phyloP scores from a whole-genome alignment of 805 yeast species.

The Candida sakaeoensis region DNA sequence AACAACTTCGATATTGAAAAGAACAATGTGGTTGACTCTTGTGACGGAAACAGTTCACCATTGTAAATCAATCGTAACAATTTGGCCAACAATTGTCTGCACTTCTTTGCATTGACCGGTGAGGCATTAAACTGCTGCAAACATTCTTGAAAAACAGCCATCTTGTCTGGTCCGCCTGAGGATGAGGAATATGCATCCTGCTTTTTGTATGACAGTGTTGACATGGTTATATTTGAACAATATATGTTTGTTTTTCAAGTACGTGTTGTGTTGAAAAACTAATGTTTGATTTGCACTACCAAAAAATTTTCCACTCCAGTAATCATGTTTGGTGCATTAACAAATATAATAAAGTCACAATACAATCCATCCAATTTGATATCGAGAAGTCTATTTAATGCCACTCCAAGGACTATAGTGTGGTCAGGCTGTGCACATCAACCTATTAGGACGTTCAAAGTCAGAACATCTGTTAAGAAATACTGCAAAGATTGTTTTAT shows the following conservation, averaged over 20 bases:
- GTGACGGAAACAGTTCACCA: constrained; percentile 83
- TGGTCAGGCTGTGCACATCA: constrained; percentile 9
- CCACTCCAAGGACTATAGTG: constrained; percentile 14
- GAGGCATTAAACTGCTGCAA: constrained; percentile 87
- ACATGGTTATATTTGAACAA: constrained; percentile 51
- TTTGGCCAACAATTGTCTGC: constrained; percentile 79
- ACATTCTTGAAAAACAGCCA: constrained; percentile 97
- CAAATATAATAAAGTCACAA: constrained; percentile 17
- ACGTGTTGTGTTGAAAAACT: constrained; percentile 4
- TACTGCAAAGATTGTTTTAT: constrained; percentile 85
- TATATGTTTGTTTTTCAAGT: neutral
- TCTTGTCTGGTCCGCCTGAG: constrained; percentile 77
- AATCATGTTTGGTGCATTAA: constrained; percentile 10
- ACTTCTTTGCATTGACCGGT: constrained; percentile 82
- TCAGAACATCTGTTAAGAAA: constrained; percentile 88
- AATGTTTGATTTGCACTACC: constrained; percentile 4
- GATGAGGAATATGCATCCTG: constrained; percentile 63
- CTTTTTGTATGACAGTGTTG: constrained; percentile 79
- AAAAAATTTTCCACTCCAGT: constrained; percentile 2
- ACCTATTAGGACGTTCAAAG: constrained; percentile 73
- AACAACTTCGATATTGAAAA: constrained; percentile 92
- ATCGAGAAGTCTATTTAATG: constrained; percentile 9
- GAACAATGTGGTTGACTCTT: constrained; percentile 88
- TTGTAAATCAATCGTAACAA: constrained; percentile 75
- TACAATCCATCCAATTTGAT: constrained; percentile 1